A percentile compares a stretch with the other conserved stretches of the same genome.
Evolutionary conservation across 139 green algal species (phyloP).

Genomic region (Tetradesmus lagerheimii): DNA sequence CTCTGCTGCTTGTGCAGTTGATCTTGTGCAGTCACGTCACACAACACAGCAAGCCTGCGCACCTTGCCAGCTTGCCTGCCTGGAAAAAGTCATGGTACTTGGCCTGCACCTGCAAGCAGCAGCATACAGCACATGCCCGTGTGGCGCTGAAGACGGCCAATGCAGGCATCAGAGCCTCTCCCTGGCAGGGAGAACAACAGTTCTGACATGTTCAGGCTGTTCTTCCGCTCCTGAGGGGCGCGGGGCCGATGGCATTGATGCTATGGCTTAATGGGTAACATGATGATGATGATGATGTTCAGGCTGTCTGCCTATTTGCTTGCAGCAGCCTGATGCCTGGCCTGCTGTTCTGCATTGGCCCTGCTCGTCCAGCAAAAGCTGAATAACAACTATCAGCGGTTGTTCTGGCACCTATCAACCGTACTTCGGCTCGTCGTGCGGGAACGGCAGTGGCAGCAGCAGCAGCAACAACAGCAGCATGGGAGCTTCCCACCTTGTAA

Average conservation of each 20-base stretch:
- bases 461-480: constrained; percentile 6
- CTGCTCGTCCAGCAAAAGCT: no score
- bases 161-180: background rate
- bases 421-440: background rate
- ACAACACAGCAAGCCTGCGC: background rate
- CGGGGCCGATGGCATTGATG: no score
- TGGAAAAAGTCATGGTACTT: constrained; percentile 43
- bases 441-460: background rate
- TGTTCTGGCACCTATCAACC: no score
- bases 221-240: no score
- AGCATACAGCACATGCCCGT: background rate
- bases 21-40: no score
- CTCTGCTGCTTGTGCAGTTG: background rate
- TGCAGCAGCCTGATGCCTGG: no score
- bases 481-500: constrained; percentile 13
- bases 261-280: no score
- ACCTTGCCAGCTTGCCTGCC: constrained; percentile 36
- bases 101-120: constrained; percentile 12
- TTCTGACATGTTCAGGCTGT: background rate
- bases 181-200: background rate
- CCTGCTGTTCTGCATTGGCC: no score
- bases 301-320: no score
- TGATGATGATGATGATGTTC: no score
- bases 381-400: no score
- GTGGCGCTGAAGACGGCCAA: background rate